Conservation (phyloP, 495 filamentous ascomycete species). For the Articulospora tetracladia region DNA sequence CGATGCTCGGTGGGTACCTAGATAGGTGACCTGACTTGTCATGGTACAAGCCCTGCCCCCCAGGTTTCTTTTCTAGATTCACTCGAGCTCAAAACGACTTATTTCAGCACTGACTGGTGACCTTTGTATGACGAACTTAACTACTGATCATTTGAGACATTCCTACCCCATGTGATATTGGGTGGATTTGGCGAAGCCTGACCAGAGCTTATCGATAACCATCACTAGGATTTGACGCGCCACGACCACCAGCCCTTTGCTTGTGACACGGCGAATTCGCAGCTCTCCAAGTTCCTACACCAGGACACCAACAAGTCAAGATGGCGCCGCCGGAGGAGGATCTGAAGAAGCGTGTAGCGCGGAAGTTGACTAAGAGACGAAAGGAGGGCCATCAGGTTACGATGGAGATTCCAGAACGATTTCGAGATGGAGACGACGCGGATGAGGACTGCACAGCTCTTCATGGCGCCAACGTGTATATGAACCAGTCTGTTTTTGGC, state of each 20-base stretch:
- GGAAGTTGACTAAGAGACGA: constrained; percentile 58
- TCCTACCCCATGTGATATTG: not conserved
- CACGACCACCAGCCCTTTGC: not conserved
- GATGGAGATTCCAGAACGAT: constrained; percentile 72
- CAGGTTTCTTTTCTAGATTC: no score
- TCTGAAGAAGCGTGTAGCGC: constrained; percentile 30
- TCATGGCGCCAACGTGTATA: constrained; percentile 44
- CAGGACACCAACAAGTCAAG: not conserved
- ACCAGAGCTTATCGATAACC: constrained; percentile 12
- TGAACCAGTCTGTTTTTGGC: constrained; percentile 95
- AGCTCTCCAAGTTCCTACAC: not conserved
- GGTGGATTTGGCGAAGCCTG: not conserved
- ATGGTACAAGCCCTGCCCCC: no score
- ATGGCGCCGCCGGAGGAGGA: constrained; percentile 37
- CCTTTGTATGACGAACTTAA: no score
- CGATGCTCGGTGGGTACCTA: no score
- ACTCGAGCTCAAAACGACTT: no score
- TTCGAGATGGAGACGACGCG: constrained; percentile 63
- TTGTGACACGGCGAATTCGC: not conserved
- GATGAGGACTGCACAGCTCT: constrained; percentile 72
- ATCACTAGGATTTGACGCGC: not conserved
- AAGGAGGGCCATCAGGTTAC: constrained; percentile 55
- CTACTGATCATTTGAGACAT: not conserved
- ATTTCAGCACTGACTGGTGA: no score
- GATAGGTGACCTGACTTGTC: no score